Percentiles rank a stretch among this genome's conserved stretches.
Conservation (phyloP, 2,329 filamentous ascomycete species). For the Verticillium klebahnii region DNA sequence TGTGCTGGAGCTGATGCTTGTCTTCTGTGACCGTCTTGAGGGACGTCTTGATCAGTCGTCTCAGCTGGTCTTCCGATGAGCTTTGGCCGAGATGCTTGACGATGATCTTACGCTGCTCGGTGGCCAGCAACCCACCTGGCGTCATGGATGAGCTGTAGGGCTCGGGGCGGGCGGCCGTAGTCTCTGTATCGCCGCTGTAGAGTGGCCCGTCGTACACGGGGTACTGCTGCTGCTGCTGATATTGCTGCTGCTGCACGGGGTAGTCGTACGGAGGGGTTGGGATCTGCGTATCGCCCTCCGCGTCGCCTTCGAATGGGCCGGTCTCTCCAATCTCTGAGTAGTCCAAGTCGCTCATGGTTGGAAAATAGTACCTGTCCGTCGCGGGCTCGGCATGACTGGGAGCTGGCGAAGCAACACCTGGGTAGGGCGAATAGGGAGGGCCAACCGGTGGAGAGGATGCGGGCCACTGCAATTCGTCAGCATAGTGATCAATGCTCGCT, state of each 20-base stretch:
- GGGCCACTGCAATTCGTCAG: not conserved
- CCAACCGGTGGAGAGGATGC: not conserved
- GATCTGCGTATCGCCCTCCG: not conserved
- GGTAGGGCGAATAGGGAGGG: not conserved
- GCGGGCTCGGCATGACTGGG: not conserved
- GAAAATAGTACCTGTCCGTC: not conserved
- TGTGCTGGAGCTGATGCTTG: conserved; percentile 5
- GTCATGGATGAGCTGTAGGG: not conserved
- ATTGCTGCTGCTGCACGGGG: not conserved
- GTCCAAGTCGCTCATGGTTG: not conserved
- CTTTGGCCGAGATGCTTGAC: conserved; percentile 2
- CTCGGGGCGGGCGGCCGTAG: not conserved
- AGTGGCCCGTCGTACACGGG: not conserved
- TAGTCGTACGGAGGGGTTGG: not conserved
- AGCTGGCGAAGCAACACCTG: not conserved
- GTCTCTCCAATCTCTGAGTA: not conserved
- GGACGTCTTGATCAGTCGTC: conserved; percentile 2
- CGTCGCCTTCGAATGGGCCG: not conserved
- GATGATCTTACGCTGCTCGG: conserved; percentile 6
- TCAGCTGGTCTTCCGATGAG: conserved; percentile 6
- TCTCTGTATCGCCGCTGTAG: not conserved
- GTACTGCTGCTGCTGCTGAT: not conserved
- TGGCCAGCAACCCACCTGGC: not conserved
- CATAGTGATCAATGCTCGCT: not conserved
- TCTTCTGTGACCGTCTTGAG: not conserved